Conservation (phyloP, 192 early-diverging fungal species). For the Mortierella claussenii region DNA sequence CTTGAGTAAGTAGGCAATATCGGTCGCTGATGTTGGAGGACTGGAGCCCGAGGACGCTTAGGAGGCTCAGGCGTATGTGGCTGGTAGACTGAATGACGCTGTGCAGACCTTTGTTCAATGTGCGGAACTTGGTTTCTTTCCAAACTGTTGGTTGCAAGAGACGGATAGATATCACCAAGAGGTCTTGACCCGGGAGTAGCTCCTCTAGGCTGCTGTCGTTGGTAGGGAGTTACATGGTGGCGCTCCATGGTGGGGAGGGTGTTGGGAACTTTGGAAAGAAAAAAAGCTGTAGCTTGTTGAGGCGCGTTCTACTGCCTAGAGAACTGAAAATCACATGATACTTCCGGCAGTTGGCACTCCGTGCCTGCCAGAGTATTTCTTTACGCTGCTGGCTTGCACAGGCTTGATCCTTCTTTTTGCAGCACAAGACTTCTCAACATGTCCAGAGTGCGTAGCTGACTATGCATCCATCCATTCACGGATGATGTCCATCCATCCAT, state of each 20-base stretch:
- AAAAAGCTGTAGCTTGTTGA: too few relatives aligned
- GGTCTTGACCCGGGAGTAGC: neutral
- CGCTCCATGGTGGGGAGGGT: slow-evolving; percentile 2
- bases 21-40: neutral
- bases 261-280: neutral
- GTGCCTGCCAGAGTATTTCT: too few relatives aligned
- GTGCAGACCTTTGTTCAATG: too few relatives aligned
- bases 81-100: neutral
- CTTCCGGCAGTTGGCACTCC: too few relatives aligned
- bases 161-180: too few relatives aligned
- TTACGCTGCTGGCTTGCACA: neutral
- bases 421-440: slow-evolving; percentile 40
- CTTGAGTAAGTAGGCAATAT: slow-evolving; percentile 13
- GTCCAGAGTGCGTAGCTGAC: slow-evolving; percentile 51
- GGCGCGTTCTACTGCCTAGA: too few relatives aligned
- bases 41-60: neutral
- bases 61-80: neutral
- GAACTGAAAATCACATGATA: slow-evolving; percentile 23
- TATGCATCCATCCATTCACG: slow-evolving; percentile 22
- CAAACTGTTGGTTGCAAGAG: too few relatives aligned
- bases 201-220: neutral
- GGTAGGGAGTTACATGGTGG: slow-evolving; percentile 5
- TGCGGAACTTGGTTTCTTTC: too few relatives aligned
- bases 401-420: slow-evolving; percentile 41
- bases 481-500: slow-evolving; percentile 30